phyloP scores from a whole-genome alignment of 345 rosid species.

The Eucalyptus grandis region DNA sequence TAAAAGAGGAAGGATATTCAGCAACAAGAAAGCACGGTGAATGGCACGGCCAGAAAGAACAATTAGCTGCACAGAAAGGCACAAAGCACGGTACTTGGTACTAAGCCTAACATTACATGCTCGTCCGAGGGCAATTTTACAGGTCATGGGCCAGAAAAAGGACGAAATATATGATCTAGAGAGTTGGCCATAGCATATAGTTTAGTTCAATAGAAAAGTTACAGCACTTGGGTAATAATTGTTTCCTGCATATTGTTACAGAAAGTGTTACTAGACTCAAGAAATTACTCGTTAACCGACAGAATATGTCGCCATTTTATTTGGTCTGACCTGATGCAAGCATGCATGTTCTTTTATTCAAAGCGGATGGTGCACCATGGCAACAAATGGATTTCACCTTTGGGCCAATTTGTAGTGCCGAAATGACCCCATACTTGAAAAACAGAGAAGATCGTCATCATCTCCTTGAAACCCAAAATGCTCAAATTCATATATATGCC shows the following conservation, averaged over 20 bases:
- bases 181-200: background rate
- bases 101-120: background rate
- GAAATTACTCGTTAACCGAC: background rate
- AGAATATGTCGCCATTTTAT: background rate
- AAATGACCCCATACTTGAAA: background rate
- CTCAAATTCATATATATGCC: background rate
- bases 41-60: background rate
- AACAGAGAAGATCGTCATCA: background rate
- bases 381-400: background rate
- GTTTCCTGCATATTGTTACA: background rate
- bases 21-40: background rate
- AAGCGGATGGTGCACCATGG: background rate
- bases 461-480: background rate
- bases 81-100: background rate
- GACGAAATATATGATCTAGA: background rate
- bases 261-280: background rate
- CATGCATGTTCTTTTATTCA: background rate
- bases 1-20: background rate
- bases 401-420: background rate
- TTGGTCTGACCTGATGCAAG: background rate
- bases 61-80: background rate
- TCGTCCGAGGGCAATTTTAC: background rate
- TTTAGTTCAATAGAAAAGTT: background rate
- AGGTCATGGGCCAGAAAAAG: background rate
- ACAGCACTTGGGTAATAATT: background rate